These are phyloP conservation scores for Hypoxylon intermedium DNA, from an alignment of 495 filamentous ascomycete genomes.

Conservation along the genomic window DNA sequence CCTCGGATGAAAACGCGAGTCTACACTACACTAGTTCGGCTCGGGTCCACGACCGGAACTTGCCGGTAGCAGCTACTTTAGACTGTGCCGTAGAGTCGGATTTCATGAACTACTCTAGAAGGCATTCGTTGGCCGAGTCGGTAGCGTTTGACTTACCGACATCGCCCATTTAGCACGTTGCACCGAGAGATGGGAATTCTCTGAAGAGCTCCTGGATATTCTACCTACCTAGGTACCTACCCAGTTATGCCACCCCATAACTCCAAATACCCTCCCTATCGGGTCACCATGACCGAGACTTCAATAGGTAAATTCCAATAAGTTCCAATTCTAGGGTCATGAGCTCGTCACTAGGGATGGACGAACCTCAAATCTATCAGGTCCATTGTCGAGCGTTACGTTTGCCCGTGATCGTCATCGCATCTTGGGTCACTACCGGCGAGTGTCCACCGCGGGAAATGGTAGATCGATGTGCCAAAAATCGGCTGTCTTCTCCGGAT, in stretches of 20 bases:
- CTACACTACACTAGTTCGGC: too few species aligned
- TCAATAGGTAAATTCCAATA: too few species aligned
- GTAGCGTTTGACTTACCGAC: not conserved
- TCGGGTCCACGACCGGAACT: slow-evolving; percentile 12
- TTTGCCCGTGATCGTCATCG: slow-evolving; percentile 5
- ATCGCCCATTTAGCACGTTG: slow-evolving; percentile 2
- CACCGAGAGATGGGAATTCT: not conserved
- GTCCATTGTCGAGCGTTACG: not conserved
- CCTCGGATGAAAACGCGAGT: slow-evolving; percentile 6
- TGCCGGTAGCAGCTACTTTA: slow-evolving; percentile 25
- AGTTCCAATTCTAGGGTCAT: too few species aligned
- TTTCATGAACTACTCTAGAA: slow-evolving; percentile 5
- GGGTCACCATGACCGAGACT: slow-evolving; percentile 5
- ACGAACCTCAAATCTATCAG: too few species aligned
- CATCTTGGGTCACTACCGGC: not conserved
- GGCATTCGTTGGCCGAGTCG: slow-evolving; percentile 5
- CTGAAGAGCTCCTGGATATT: not conserved
- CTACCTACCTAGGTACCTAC: not conserved
- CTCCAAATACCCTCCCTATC: slow-evolving; percentile 15
- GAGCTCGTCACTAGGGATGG: too few species aligned
- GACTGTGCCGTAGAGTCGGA: slow-evolving; percentile 24
- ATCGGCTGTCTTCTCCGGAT: slow-evolving; percentile 23
- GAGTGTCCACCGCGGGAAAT: not conserved
- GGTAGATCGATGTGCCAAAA: slow-evolving; percentile 5
- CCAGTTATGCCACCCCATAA: not conserved